Conservation (phyloP, 805 yeast genomes). For the Pichia cephalocereana region DNA sequence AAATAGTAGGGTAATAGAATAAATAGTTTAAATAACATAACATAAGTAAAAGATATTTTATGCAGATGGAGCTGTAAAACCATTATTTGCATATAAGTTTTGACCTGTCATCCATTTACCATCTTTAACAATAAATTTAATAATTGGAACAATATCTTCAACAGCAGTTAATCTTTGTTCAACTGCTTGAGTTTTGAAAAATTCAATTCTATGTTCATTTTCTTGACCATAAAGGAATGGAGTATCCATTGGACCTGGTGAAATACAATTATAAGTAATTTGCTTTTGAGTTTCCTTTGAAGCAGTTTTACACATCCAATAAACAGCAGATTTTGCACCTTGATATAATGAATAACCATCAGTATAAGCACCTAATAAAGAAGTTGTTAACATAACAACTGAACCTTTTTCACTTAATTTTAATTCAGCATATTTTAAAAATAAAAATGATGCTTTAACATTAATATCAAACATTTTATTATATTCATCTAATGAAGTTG, state of each 20-base stretch:
- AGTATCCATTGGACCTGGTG: slow-evolving; percentile 64
- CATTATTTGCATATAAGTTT: slow-evolving; percentile 55
- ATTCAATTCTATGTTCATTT: slow-evolving; percentile 40
- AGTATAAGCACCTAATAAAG: slow-evolving; percentile 57
- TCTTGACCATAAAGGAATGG: slow-evolving; percentile 59
- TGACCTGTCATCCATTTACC: slow-evolving; percentile 69
- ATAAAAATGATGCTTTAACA: slow-evolving; percentile 53
- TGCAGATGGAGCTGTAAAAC: slow-evolving; percentile 46
- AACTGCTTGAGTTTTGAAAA: slow-evolving; percentile 42
- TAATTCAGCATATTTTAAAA: slow-evolving; percentile 47
- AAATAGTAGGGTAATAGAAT: no score
- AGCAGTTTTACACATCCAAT: slow-evolving; percentile 42
- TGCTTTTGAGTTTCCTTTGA: slow-evolving; percentile 44
- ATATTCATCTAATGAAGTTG: slow-evolving; percentile 45
- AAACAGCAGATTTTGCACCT: slow-evolving; percentile 50
- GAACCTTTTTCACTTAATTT: slow-evolving; percentile 42
- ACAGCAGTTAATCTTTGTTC: slow-evolving; percentile 46
- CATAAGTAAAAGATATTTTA: background rate
- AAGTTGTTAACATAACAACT: slow-evolving; percentile 50
- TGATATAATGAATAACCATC: slow-evolving; percentile 44
- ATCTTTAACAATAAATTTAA: slow-evolving; percentile 50
- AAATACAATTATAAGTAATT: slow-evolving; percentile 46
- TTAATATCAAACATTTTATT: slow-evolving; percentile 45
- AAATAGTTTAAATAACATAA: no score
- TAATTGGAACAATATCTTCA: slow-evolving; percentile 54